Evolutionary conservation across 2,329 filamentous ascomycete species (phyloP).

Genomic region (Pseudogymnoascus sp.): DNA sequence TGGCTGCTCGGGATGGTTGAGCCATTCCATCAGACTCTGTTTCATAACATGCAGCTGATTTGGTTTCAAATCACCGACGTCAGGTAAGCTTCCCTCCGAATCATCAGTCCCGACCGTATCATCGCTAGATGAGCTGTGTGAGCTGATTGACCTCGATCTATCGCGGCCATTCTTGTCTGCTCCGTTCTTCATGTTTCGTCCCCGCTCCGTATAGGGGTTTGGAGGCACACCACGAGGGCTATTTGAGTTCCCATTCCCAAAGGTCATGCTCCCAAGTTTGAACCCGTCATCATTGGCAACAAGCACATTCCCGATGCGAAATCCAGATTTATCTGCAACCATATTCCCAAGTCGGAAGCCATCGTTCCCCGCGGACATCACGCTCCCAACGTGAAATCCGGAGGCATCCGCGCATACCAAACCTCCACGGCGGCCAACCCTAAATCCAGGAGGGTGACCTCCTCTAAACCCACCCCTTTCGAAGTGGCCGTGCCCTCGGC

Average conservation of each 20-base stretch:
- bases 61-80: conserved; percentile 42
- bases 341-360: conserved; percentile 20
- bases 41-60: conserved; percentile 41
- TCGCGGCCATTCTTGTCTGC: conserved; percentile 3
- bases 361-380: not conserved
- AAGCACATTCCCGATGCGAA: conserved; percentile 18
- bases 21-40: conserved; percentile 39
- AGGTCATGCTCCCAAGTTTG: conserved; percentile 20
- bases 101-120: not conserved
- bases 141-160: conserved; percentile 20
- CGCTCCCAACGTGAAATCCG: conserved; percentile 1
- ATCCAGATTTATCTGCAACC: conserved; percentile 20
- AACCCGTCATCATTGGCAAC: conserved; percentile 36
- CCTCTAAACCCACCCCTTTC: not conserved
- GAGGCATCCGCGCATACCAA: not conserved
- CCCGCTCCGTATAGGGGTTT: not conserved
- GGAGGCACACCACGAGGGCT: not conserved
- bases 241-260: not conserved
- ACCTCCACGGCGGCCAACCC: not conserved
- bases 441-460: not conserved
- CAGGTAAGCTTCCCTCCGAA: conserved; percentile 22
- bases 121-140: conserved; percentile 19
- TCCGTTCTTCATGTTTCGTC: not conserved
- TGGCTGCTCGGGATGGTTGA: conserved; percentile 40
- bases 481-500: not conserved